Evolutionary conservation across 805 yeast species (phyloP).

Genomic region (Ogataea salicorniae): DNA sequence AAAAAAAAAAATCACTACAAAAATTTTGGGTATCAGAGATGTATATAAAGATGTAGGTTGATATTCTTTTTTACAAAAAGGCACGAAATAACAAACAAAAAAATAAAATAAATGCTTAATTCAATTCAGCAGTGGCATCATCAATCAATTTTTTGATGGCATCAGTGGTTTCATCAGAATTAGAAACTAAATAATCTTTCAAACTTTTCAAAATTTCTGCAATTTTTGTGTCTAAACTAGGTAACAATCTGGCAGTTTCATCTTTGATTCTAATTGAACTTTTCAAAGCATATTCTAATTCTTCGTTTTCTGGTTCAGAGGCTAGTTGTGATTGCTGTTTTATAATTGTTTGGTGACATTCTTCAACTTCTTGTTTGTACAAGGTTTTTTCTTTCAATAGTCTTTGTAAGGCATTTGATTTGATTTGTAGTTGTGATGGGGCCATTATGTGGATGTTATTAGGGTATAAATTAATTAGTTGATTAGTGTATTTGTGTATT

Average conservation of each 20-base stretch:
- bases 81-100: background rate
- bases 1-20: background rate
- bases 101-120: background rate
- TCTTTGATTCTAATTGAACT: constrained; percentile 23
- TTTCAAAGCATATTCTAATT: constrained; percentile 22
- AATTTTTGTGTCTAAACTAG: constrained; percentile 21
- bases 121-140: constrained; percentile 17
- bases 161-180: constrained; percentile 18
- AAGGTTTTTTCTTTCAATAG: constrained; percentile 62
- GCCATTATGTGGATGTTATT: constrained; percentile 38
- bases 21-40: background rate
- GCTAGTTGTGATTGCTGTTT: constrained; percentile 8
- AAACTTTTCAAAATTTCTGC: constrained; percentile 17
- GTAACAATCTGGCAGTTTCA: constrained; percentile 27
- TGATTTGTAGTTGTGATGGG: constrained; percentile 68
- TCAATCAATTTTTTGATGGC: constrained; percentile 17
- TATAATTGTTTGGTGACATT: constrained; percentile 15
- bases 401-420: constrained; percentile 63
- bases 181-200: constrained; percentile 17
- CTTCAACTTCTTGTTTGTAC: constrained; percentile 52
- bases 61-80: background rate
- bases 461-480: too few species aligned
- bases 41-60: background rate
- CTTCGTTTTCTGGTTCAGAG: constrained; percentile 19
- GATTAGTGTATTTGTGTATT: background rate